Evolutionary conservation across 257 asterid species (phyloP), one percentile per base, ranked within the genome.

Genomic region (Capsicum pubescens): DNA sequence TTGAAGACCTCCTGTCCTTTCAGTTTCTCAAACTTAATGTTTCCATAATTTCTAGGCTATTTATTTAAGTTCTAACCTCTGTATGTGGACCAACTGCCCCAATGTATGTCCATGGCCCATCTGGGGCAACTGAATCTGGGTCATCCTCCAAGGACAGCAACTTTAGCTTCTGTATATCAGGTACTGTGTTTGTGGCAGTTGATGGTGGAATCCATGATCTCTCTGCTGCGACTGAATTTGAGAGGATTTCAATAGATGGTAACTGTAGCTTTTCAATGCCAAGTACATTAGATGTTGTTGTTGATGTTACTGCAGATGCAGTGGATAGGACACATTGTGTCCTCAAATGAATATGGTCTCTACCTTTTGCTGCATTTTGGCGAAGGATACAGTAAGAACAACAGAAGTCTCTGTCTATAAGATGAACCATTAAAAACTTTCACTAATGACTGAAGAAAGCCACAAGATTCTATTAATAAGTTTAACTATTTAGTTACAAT

Each of bases 251-350:
- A 85, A 93, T 88, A 36, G 98, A 87, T 39, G 92, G 84, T 76
- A 92, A 79, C 79, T 87, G 90, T 60, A 89, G 91, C 88, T 92
- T 93, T 90, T 94, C 97, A 79, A 92, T 84, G 83, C 92, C 97
- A 19, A 94, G 91, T 79, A 93, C 87, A 63, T 94, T 83, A 84
- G 93, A 85, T 46, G 92, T 88, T 86, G 91, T 83, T 13, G 92
- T 87, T 83, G 88, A 72, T 50, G 91, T 77, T 81, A 91, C 85
- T 64, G 93, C 87, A 14, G 92, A 88, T 86, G 96, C 80, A 57
- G 93, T 86, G 84, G 98, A 89, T 86, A 94, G 86, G 89, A 90
- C 82, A 86, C 98, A 94, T 84, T 93, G 97, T 44, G 95, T 87
- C 87, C 92, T 92, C 72, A 89, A 87, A 85, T 80, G 84, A 80